Percentiles rank a stretch among this genome's conserved stretches.
Evolutionary conservation across 805 yeast genomes (phyloP).

Genomic region (Metschnikowia cerradonensis): DNA sequence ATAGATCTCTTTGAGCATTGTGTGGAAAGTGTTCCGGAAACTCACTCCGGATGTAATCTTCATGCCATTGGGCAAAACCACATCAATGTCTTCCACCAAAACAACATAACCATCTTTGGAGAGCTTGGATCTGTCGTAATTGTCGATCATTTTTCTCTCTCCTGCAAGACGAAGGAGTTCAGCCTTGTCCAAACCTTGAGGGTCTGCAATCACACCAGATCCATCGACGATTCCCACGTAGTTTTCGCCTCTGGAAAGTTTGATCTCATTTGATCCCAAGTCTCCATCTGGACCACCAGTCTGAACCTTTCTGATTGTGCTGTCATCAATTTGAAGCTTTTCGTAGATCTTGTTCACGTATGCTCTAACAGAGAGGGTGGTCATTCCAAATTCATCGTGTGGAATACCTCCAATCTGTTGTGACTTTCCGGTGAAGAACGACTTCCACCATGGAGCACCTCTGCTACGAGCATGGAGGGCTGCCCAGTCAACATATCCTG

Average conservation of each 20-base stretch:
- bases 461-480: conserved; percentile 86
- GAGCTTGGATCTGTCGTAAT: conserved; percentile 63
- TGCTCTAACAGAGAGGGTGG: conserved; percentile 89
- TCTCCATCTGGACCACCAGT: conserved; percentile 99
- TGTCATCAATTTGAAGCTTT: conserved; percentile 59
- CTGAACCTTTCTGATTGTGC: conserved; percentile 72
- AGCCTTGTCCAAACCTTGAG: conserved; percentile 75
- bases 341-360: conserved; percentile 85
- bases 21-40: conserved; percentile 88
- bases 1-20: conserved; percentile 60
- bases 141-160: conserved; percentile 67
- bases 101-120: conserved; percentile 76
- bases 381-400: conserved; percentile 97
- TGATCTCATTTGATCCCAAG: conserved; percentile 91
- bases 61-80: conserved; percentile 72
- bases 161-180: conserved; percentile 79
- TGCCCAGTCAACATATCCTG: conserved; percentile 95
- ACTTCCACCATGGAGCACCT: conserved; percentile 98
- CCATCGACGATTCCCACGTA: conserved; percentile 93
- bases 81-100: conserved; percentile 78
- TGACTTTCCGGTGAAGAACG: conserved; percentile 94
- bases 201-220: conserved; percentile 91
- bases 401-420: conserved; percentile 95
- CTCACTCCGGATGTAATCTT: conserved; percentile 77
- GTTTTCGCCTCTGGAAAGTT: conserved; percentile 74